Evolutionary conservation across 176 grass and related monocot genomes (phyloP), one percentile per base, ranked within the genome.

Genomic region (Carex pumila): DNA sequence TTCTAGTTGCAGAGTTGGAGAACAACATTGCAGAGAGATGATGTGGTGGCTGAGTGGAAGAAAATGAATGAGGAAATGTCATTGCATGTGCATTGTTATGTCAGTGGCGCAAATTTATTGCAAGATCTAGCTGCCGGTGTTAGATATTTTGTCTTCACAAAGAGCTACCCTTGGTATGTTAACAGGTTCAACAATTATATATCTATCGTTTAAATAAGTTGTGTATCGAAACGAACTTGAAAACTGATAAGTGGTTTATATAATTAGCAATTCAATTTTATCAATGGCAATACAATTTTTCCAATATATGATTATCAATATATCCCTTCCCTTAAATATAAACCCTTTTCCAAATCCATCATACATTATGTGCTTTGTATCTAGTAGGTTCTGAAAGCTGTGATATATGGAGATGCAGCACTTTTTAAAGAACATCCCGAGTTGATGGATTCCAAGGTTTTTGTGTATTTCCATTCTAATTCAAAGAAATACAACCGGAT

Each of bases 1-100:
- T 79, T 58, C 45, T 88, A 97, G 91, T 86, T 91, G 14, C 80
- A 85, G 45, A 83, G 80, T 70, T 89, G 94, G 92, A 84, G 89
- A 87, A 82, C 87, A 13, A 94, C 87, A 41, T 77, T 94, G 81
- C 82, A 90, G 72, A 85, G 84, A 55, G 92, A 98, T 80, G 95
- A 93, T 86, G 92, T 94, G 2, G 85, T 91, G 47, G 95, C 92
- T 7, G 95, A 98, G 84, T 94, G 95, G 95, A 98, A 98, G 91
- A 83, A 91, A 65, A 47, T 90, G 70, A 79, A 78, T 14, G 85
- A 85, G 12, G 90, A 90, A 62, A 91, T 87, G 79, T 86, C 95
- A 39, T 87, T 94, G 84, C 92, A 98, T 85, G 92, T 98, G n/a
- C 95, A 98, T 73, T 98, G 95, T 85, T 94, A 81, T 84, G 95